Percentiles rank a stretch among this genome's conserved stretches.
These are phyloP conservation scores for Leccinellum luteum DNA, from an alignment of 768 basidiomycete genomes.

Conservation along the genomic window DNA sequence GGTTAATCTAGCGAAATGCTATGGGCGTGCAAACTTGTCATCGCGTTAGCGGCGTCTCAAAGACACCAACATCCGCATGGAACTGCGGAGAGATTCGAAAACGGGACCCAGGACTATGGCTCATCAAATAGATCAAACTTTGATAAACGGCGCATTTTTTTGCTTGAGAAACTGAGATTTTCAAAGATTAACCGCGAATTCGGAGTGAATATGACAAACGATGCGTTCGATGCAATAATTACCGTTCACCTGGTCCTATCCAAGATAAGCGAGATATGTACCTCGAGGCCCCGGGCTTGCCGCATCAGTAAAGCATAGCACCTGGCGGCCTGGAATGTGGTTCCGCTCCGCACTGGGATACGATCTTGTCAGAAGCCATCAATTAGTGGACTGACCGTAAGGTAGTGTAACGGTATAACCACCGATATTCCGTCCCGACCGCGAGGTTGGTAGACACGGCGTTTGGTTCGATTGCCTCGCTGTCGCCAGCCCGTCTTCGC, in stretches of 20 bases:
- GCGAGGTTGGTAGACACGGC: not conserved
- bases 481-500: constrained; percentile 16
- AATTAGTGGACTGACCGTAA: constrained; percentile 3
- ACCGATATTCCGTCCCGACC: constrained; percentile 26
- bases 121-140: constrained; percentile 24
- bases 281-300: constrained; percentile 3
- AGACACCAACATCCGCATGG: constrained; percentile 16
- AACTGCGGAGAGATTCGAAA: constrained; percentile 17
- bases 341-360: constrained; percentile 12
- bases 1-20: constrained; percentile 13
- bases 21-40: constrained; percentile 7
- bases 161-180: constrained; percentile 18
- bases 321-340: constrained; percentile 3
- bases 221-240: not conserved
- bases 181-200: constrained; percentile 24
- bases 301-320: constrained; percentile 2
- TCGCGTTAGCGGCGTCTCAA: constrained; percentile 11
- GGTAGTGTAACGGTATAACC: constrained; percentile 5
- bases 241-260: constrained; percentile 1
- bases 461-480: constrained; percentile 14
- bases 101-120: constrained; percentile 11
- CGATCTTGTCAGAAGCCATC: constrained; percentile 6
- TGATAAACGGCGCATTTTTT: constrained; percentile 18
- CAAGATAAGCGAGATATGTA: not conserved
- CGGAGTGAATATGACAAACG: constrained; percentile 9